phyloP scores from a whole-genome alignment of 2,329 filamentous ascomycete species.

The Ambrosiella cleistominuta region DNA sequence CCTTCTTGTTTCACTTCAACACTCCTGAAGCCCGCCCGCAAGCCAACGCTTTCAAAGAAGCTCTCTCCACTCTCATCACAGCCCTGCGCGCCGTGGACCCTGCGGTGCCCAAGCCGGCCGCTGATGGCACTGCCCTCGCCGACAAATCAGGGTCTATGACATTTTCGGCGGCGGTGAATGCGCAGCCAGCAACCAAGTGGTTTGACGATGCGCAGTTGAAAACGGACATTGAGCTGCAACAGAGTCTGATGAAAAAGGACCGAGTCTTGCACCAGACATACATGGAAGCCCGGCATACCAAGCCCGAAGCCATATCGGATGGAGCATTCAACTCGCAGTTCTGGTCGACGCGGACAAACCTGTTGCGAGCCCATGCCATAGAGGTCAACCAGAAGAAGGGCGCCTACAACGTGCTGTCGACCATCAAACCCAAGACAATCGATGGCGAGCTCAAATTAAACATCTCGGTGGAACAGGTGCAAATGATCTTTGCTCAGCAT shows the following conservation, averaged over 20 bases:
- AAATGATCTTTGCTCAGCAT: slow-evolving; percentile 84
- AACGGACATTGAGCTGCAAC: slow-evolving; percentile 64
- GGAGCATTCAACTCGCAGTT: slow-evolving; percentile 80
- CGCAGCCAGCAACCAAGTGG: slow-evolving; percentile 41
- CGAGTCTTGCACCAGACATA: slow-evolving; percentile 63
- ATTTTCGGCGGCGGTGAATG: slow-evolving; percentile 52
- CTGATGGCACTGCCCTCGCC: slow-evolving; percentile 14
- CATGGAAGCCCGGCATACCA: slow-evolving; percentile 64
- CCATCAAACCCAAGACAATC: slow-evolving; percentile 63
- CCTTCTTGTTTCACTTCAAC: slow-evolving; percentile 81
- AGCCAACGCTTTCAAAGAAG: slow-evolving; percentile 69
- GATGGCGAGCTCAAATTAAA: slow-evolving; percentile 63
- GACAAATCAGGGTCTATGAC: slow-evolving; percentile 51
- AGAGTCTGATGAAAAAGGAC: slow-evolving; percentile 73
- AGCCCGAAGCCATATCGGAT: slow-evolving; percentile 66
- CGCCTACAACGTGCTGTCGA: slow-evolving; percentile 83
- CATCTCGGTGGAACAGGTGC: slow-evolving; percentile 80
- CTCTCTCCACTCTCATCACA: slow-evolving; percentile 61
- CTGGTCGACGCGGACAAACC: slow-evolving; percentile 75
- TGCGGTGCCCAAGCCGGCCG: slow-evolving; percentile 30
- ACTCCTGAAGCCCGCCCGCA: slow-evolving; percentile 62
- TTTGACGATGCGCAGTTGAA: slow-evolving; percentile 70
- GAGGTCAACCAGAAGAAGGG: slow-evolving; percentile 74
- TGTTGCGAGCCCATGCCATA: slow-evolving; percentile 79
- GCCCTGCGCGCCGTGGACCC: slow-evolving; percentile 42